Conservation (phyloP, 139 green algal genomes). For the Micromonas pusilla region DNA sequence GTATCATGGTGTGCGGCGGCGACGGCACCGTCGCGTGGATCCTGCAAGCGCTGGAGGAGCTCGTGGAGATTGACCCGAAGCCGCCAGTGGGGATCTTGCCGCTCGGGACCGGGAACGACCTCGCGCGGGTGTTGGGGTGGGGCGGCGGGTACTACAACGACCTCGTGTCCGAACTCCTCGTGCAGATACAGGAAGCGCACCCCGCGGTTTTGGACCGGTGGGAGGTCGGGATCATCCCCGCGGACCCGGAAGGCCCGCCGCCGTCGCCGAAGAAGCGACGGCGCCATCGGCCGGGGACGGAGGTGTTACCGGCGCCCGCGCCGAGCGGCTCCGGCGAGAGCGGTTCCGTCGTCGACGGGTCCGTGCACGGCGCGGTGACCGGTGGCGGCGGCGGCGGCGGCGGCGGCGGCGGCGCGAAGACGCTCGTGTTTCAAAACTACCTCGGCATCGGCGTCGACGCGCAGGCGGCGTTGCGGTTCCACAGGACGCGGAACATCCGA, state of each 20-base stretch:
- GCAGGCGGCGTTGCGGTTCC: conserved; percentile 68
- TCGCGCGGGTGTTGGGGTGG: conserved; percentile 74
- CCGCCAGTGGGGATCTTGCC: conserved; percentile 69
- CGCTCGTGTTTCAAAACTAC: conserved; percentile 61
- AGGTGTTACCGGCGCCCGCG: no score
- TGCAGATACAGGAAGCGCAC: conserved; percentile 50
- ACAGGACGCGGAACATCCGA: conserved; percentile 45
- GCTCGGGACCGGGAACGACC: conserved; percentile 80
- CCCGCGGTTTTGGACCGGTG: conserved; percentile 62
- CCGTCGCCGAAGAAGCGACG: not conserved
- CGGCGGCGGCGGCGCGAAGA: not conserved
- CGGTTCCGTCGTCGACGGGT: no score
- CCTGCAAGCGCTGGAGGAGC: conserved; percentile 48
- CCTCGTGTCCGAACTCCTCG: conserved; percentile 40
- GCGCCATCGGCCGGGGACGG: no score
- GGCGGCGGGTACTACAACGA: conserved; percentile 47
- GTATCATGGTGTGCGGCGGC: conserved; percentile 64
- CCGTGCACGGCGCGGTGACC: not conserved
- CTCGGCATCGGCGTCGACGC: conserved; percentile 72
- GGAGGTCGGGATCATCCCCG: conserved; percentile 33
- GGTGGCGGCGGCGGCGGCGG: not conserved
- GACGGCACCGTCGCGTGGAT: conserved; percentile 75
- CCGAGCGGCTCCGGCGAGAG: no score
- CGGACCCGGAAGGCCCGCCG: not conserved
- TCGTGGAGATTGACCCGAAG: conserved; percentile 25